Percentiles rank a stretch among this genome's conserved stretches.
Conservation (phyloP, 1,284 basidiomycete species). For the Tilletiaria anomala region DNA sequence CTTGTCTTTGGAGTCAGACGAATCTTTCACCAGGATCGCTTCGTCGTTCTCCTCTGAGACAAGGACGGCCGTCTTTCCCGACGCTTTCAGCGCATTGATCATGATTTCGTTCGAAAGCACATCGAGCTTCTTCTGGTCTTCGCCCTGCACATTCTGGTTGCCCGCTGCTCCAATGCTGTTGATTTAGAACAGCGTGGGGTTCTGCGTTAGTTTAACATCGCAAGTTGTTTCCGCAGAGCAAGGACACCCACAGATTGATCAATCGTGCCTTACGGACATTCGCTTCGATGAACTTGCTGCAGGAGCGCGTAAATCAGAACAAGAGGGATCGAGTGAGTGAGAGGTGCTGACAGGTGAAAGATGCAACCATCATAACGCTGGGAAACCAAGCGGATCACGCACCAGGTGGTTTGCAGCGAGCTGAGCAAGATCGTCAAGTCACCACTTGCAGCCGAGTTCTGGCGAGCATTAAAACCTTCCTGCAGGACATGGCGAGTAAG, state of each 20-base stretch:
- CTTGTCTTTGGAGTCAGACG: conserved; percentile 20
- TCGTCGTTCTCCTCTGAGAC: conserved; percentile 93
- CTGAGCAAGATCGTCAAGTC: conserved; percentile 87
- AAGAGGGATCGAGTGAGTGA: neutral
- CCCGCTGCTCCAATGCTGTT: conserved; percentile 81
- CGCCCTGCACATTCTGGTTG: conserved; percentile 89
- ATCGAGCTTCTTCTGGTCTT: conserved; percentile 99
- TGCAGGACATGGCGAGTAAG: conserved; percentile 36
- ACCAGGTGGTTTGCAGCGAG: conserved; percentile 67
- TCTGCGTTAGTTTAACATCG: neutral
- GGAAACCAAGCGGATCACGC: conserved; percentile 1
- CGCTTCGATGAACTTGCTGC: conserved; percentile 74
- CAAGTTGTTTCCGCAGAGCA: too few relatives aligned
- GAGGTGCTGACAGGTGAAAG: too few relatives aligned
- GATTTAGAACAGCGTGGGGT: neutral
- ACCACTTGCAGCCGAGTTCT: conserved; percentile 44
- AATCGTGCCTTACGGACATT: conserved; percentile 92
- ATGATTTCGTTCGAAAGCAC: conserved; percentile 98
- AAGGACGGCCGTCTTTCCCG: conserved; percentile 87
- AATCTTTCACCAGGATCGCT: conserved; percentile 65
- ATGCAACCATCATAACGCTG: neutral
- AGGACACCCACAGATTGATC: conserved; percentile 74
- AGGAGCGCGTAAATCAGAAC: neutral
- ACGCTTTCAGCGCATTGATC: conserved; percentile 78
- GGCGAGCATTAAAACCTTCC: conserved; percentile 20